A percentile compares a stretch with the other conserved stretches of the same genome.
Evolutionary conservation across 1,139 yeast species (phyloP).

Genomic region (Pichia norvegensis): DNA sequence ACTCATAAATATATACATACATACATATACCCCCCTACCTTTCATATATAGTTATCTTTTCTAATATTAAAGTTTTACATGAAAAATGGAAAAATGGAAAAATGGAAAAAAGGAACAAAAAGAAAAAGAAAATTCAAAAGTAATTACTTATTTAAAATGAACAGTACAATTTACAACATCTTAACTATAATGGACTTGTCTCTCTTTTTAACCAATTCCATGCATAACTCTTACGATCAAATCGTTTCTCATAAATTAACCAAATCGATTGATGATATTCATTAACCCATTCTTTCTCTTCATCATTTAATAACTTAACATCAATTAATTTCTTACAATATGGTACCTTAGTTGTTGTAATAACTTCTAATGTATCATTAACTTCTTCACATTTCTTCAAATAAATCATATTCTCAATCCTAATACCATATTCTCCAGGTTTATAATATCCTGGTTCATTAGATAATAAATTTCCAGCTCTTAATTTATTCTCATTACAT

Average conservation of each 20-base stretch:
- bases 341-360: constrained; percentile 87
- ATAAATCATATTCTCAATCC: constrained; percentile 77
- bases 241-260: constrained; percentile 41
- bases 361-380: constrained; percentile 54
- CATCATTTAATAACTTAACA: constrained; percentile 42
- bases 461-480: constrained; percentile 72
- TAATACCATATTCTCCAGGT: constrained; percentile 86
- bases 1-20: not conserved
- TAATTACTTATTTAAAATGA: not conserved
- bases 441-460: constrained; percentile 97
- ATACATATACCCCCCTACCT: not conserved
- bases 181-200: constrained; percentile 33
- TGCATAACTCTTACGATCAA: constrained; percentile 46
- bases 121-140: not conserved
- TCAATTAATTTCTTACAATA: constrained; percentile 67
- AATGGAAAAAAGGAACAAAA: too few species aligned
- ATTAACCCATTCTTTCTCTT: constrained; percentile 65
- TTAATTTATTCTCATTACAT: constrained; percentile 35
- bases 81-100: too few species aligned
- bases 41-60: not conserved
- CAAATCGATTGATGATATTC: constrained; percentile 58
- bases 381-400: constrained; percentile 37
- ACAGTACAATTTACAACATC: not conserved
- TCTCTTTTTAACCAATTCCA: constrained; percentile 73
- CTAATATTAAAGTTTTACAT: too few species aligned